Conservation (phyloP, 352 stramenopile genomes). For the Phytophthora citricola region DNA sequence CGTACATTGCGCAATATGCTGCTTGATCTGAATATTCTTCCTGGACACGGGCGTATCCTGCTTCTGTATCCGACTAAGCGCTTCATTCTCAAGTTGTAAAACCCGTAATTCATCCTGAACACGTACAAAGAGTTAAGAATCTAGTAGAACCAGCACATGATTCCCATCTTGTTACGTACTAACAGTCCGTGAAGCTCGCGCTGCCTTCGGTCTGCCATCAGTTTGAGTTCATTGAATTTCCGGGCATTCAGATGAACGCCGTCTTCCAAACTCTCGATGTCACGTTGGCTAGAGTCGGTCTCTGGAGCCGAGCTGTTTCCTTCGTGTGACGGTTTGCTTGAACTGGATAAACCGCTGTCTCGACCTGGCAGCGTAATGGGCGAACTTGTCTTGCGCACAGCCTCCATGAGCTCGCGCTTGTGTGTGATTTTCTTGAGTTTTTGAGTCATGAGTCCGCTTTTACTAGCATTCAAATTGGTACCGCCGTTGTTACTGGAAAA, state of each 20-base stretch:
- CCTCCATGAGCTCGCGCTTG: constrained; percentile 79
- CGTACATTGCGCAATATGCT: constrained; percentile 76
- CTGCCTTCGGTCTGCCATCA: constrained; percentile 65
- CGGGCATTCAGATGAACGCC: constrained; percentile 71
- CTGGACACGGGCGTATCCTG: constrained; percentile 81
- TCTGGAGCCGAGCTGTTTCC: constrained; percentile 36
- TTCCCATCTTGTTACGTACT: constrained; percentile 25
- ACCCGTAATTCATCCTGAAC: constrained; percentile 68
- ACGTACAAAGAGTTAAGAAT: background rate
- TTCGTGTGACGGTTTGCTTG: constrained; percentile 37
- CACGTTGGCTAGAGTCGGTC: constrained; percentile 51
- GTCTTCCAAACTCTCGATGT: constrained; percentile 76
- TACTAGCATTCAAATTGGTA: constrained; percentile 33
- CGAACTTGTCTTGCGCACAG: constrained; percentile 76
- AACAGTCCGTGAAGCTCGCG: constrained; percentile 68
- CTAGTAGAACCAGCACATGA: background rate
- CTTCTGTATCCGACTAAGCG: constrained; percentile 76
- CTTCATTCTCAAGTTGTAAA: constrained; percentile 76
- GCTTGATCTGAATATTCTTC: constrained; percentile 69
- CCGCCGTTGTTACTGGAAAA: constrained; percentile 39
- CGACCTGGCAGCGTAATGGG: constrained; percentile 63
- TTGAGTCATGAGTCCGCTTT: constrained; percentile 24
- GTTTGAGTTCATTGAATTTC: constrained; percentile 87
- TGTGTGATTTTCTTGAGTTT: constrained; percentile 82
- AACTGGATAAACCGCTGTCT: constrained; percentile 41